These are phyloP conservation scores for Arachis monticola DNA, from an alignment of 331 rosid genomes.

Conservation along the genomic window DNA sequence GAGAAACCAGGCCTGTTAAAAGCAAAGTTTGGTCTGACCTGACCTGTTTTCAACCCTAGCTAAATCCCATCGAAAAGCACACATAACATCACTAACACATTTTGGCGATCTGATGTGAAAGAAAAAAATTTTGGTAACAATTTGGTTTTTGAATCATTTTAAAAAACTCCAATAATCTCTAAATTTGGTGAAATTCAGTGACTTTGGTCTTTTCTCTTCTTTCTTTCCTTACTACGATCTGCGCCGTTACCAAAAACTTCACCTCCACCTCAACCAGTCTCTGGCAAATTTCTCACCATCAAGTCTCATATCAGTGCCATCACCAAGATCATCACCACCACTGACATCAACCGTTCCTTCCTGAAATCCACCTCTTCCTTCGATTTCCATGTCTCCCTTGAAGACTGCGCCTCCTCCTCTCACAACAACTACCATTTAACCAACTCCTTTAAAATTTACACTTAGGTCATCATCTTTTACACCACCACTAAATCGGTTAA, in stretches of 20 bases:
- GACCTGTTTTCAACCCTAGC: too few species aligned
- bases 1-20: too few species aligned
- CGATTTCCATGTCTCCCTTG: not conserved
- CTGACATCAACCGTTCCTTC: conserved; percentile 44
- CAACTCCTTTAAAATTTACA: conserved; percentile 53
- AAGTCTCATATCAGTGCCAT: conserved; percentile 42
- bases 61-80: too few species aligned
- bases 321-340: conserved; percentile 55
- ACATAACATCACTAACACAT: too few species aligned
- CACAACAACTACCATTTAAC: conserved; percentile 30
- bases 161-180: too few species aligned
- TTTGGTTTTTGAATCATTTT: too few species aligned
- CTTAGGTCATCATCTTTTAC: conserved; percentile 46
- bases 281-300: conserved; percentile 39
- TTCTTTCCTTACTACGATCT: conserved; percentile 47
- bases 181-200: too few species aligned
- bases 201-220: not conserved
- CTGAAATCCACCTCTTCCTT: conserved; percentile 39
- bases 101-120: too few species aligned
- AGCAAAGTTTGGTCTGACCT: too few species aligned
- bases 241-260: conserved; percentile 42
- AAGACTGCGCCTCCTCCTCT: conserved; percentile 30
- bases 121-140: too few species aligned
- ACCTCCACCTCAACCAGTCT: conserved; percentile 48
- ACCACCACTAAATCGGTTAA: conserved; percentile 39